Conservation (phyloP, 352 stramenopile species). For the Phytophthora pluvialis region DNA sequence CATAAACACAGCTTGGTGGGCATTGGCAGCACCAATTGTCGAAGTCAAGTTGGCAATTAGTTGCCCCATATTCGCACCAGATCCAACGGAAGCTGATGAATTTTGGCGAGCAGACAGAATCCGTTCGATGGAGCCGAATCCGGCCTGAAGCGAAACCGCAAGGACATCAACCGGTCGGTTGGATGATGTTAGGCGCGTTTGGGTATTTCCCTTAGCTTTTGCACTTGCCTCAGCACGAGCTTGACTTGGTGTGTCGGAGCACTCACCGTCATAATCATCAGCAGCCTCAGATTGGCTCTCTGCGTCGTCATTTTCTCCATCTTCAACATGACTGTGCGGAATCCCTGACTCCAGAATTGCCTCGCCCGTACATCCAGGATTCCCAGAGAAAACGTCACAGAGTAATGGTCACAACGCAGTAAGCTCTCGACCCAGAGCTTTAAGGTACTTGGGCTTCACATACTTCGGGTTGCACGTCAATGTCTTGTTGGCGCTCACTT, state of each 20-base stretch:
- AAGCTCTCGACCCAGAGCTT: slow-evolving; percentile 2
- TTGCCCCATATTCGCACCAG: not conserved
- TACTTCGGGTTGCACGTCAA: slow-evolving; percentile 12
- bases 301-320: no score
- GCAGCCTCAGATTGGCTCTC: slow-evolving; percentile 1
- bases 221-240: not conserved
- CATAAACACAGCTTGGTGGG: slow-evolving; percentile 5
- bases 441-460: slow-evolving; percentile 3
- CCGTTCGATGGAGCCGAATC: slow-evolving; percentile 5
- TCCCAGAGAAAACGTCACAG: slow-evolving; percentile 12
- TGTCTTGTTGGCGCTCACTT: not conserved
- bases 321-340: not conserved
- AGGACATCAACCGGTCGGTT: slow-evolving; percentile 10
- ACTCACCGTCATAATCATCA: no score
- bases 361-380: slow-evolving; percentile 13
- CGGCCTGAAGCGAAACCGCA: slow-evolving; percentile 3
- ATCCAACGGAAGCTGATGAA: not conserved
- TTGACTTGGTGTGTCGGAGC: no score
- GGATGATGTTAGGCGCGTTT: not conserved
- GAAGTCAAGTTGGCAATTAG: not conserved
- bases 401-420: slow-evolving; percentile 10
- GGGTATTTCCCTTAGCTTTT: not conserved
- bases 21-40: slow-evolving; percentile 5
- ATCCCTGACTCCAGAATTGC: slow-evolving; percentile 11
- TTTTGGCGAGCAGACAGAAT: slow-evolving; percentile 6